A percentile compares a stretch with the other conserved stretches of the same genome.
These are phyloP conservation scores for Harringtonia lauricola DNA, from an alignment of 2,329 filamentous ascomycete genomes.

Conservation along the genomic window DNA sequence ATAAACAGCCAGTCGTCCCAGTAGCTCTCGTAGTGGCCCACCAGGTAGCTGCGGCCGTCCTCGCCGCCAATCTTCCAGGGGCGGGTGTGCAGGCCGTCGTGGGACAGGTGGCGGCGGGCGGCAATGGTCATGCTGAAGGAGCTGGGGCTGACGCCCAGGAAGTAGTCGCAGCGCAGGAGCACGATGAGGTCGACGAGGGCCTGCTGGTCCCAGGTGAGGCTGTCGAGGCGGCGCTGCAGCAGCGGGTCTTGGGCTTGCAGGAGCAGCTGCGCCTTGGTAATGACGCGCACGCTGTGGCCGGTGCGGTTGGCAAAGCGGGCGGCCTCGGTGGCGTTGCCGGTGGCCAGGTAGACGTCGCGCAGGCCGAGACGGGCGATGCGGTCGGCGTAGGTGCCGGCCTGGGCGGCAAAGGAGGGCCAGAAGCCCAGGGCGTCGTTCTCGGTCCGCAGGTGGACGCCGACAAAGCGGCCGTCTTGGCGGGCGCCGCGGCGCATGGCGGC, in stretches of 20 bases:
- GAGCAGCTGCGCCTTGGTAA: constrained; percentile 27
- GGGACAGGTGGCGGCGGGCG: constrained; percentile 31
- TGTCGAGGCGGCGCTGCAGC: constrained; percentile 22
- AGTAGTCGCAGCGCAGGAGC: constrained; percentile 26
- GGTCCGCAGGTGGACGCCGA: constrained; percentile 35
- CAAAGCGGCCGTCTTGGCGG: constrained; percentile 17
- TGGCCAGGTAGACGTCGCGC: constrained; percentile 29
- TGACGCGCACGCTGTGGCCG: constrained; percentile 7
- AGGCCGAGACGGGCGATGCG: not conserved
- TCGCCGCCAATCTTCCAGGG: constrained; percentile 31
- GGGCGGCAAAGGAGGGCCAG: constrained; percentile 32
- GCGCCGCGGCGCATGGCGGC: constrained; percentile 21
- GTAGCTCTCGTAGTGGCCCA: constrained; percentile 32
- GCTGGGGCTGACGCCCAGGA: constrained; percentile 33
- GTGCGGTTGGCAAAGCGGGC: constrained; percentile 16
- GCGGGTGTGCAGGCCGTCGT: constrained; percentile 27
- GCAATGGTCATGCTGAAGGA: constrained; percentile 36
- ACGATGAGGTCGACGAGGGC: constrained; percentile 30
- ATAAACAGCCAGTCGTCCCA: constrained; percentile 39
- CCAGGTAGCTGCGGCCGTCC: constrained; percentile 29
- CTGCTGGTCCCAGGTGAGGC: constrained; percentile 32
- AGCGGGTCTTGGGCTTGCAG: constrained; percentile 10
- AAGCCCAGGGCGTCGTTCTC: constrained; percentile 33
- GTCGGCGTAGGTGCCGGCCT: constrained; percentile 26
- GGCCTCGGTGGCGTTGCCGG: constrained; percentile 30